Base-by-base conservation (phyloP, 1,284 basidiomycete genomes). In the Rhodotorula sp. region DNA sequence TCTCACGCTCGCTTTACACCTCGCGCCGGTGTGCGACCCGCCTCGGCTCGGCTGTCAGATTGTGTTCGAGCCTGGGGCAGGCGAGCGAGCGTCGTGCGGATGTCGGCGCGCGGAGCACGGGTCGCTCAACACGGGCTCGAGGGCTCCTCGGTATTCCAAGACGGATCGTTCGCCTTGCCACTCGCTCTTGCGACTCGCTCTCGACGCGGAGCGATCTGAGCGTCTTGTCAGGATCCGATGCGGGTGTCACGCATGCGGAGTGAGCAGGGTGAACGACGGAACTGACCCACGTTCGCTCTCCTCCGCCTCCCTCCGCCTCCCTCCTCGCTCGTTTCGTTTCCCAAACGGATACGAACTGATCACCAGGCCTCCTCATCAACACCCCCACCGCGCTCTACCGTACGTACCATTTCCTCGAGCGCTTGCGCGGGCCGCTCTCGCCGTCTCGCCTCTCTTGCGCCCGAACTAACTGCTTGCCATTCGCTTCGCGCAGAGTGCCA, bases 301-400 rank as follows among this genome's bases (percentile, higher is more conserved):
- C 13, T 13, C 37, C 37, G 7, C 37, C 8, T 40, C 2, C 16
- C 40, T 18, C 40, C 15, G 8, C 40, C 40, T 44, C 40, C 40
- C 40, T 7, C 40, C 3, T 18, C 34, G 11, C 34, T 16, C 22
- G 22, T 20, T 28, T n/a, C 62, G 28, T 6, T 4, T 3, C 8
- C 18, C n/a, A 26, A 46, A 4, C 22, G 31, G 22, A 9, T n/a
- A 20, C 26, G 13, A 15, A 22, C 47, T 56, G 56, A 55, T 24
- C 51, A 53, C 30, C 52, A 24, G 59, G 34, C 54, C 65, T 63
- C 48, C 37, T 55, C 46, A 68, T 72, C 62, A 65, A 67, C 67
- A 72, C 70, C 16, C 70, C 70, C n/a, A 56, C 65, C 11, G 55
- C 59, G 13, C 62, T 72, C 44, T 69, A 53, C 63, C 47, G 66